Evolutionary conservation across 2,329 filamentous ascomycete species (phyloP), one percentile per base, ranked within the genome.

Genomic region (Trichoderma sp.): DNA sequence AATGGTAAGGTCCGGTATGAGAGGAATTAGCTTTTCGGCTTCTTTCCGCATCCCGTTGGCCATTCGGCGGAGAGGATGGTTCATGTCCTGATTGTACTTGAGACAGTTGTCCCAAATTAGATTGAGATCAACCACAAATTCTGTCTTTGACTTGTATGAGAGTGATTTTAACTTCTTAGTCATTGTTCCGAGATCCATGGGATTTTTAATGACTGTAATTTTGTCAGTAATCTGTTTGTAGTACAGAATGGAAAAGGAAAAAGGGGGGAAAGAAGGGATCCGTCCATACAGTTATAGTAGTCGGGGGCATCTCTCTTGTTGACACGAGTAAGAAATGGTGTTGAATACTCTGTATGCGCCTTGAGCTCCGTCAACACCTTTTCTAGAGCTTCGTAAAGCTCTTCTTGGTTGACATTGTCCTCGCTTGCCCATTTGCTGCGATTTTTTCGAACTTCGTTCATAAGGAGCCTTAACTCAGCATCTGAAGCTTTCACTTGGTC

Each of bases 361-460:
- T 98, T 98, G 68, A 99, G 88, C 79, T 98, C 95, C 76, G 94
- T 97, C 76, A 99, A 85, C 64, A 99, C 96, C 82, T 98, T 98
- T 79, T 99, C 96, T 16, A 96, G 86, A 13, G 96, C 93, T 82
- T 99, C 96, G 78, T 99, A 99, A 6, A 99, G 86, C 80, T 99
- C 96, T 80, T 99, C 96, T 80, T 99, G 96, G 70, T 96, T 95
- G 71, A 99, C 91, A 74, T 96, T 96, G 75, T 99, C 96, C 80
- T 98, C 96, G 78, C 92, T 98, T 4, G 96, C 95, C 96, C 96
- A 99, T 82, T 99, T 99, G 81, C 95, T 98, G 75, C 96, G 87
- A 75, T 98, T 98, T 80, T 98, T 99, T 72, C 96, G 89, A 21
- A 99, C 96, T 80, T 99, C 96, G 75, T 96, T 97, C 87, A 99